Evolutionary conservation across 2,329 filamentous ascomycete genomes (phyloP), one percentile per base, ranked within the genome.

Genomic region (Pseudocercospora musae): DNA sequence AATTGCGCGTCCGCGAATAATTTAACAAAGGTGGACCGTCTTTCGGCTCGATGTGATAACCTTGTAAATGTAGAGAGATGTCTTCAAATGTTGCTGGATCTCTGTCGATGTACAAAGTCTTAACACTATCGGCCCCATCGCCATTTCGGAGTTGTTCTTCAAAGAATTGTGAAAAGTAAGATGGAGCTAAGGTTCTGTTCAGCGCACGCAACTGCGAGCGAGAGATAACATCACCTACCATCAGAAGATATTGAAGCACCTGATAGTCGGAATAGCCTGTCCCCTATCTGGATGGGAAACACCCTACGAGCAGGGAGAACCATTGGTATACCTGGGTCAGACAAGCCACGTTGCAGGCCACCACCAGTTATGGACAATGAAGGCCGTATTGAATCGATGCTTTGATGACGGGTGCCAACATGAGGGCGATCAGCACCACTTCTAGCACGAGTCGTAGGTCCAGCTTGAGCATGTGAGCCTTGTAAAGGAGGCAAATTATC

Each of bases 121-220:
- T 87, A 62, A 96, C 77, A 58, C 78, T 80, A 46, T 77, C 77
- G 59, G 86, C 82, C 60, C 83, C 83, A 63, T 87, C 83, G 54
- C 84, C 88, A 68, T 81, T 79, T 61, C 85, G 84, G 44, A 97
- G 78, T 78, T 97, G 93, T 71, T 91, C 90, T 69, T 88, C 84
- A 77, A 98, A 98, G 80, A 95, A 97, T 70, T 92, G 89, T 20
- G 94, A 96, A 78, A 98, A 97, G 77, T 97, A 97, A 55, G 93
- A 97, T 62, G 94, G 94, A 72, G 92, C 94, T 96, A 78, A 81
- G 80, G 5, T 31, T 74, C 73, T 79, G 74, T 86, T n/a, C 76
- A 86, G 81, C 72, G 63, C 64, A 5, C 7, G 18, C 23, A 7
- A 18, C 3, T 2, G 7, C 29, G 8, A 10, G 13, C 6, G n/a